Evolutionary conservation across 768 basidiomycete species (phyloP).

Genomic region (Auricularia cornea): DNA sequence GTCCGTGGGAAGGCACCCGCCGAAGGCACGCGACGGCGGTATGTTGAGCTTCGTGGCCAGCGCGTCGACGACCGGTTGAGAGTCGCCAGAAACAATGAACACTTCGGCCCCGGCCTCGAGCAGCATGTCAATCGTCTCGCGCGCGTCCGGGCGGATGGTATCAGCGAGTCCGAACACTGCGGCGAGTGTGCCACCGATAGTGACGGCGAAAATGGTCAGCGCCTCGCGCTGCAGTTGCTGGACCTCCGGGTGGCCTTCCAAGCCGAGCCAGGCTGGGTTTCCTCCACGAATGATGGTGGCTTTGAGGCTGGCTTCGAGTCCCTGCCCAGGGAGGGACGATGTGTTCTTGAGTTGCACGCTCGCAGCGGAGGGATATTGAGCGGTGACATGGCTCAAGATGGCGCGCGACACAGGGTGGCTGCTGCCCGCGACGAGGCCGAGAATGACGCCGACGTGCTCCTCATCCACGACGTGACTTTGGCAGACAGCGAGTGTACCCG

Average conservation of each 20-base stretch:
- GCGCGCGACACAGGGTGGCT: neutral
- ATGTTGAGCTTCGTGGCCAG: neutral
- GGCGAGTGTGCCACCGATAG: slow-evolving; percentile 1
- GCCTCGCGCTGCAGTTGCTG: slow-evolving; percentile 6
- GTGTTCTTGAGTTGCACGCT: slow-evolving; percentile 11
- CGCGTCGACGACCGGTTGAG: neutral
- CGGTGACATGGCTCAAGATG: neutral
- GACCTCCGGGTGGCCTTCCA: slow-evolving; percentile 20
- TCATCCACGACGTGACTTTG: neutral
- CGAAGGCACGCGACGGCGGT: neutral
- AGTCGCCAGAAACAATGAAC: neutral
- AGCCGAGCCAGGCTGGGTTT: slow-evolving; percentile 26
- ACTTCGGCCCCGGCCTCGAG: neutral
- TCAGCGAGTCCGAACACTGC: slow-evolving; percentile 8
- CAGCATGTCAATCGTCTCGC: neutral
- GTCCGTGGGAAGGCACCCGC: neutral
- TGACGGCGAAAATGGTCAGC: slow-evolving; percentile 9
- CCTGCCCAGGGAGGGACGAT: slow-evolving; percentile 20
- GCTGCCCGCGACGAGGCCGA: slow-evolving; percentile 21
- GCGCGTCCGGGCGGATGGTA: slow-evolving; percentile 2
- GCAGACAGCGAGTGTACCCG: slow-evolving; percentile 1
- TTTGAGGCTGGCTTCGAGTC: neutral
- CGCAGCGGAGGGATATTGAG: neutral
- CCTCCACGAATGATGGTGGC: slow-evolving; percentile 20
- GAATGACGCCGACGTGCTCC: slow-evolving; percentile 11